Percentiles rank a stretch among this genome's conserved stretches.
These are phyloP conservation scores for Vitis riparia DNA, from an alignment of 164 flowering plant species.

Conservation along the genomic window DNA sequence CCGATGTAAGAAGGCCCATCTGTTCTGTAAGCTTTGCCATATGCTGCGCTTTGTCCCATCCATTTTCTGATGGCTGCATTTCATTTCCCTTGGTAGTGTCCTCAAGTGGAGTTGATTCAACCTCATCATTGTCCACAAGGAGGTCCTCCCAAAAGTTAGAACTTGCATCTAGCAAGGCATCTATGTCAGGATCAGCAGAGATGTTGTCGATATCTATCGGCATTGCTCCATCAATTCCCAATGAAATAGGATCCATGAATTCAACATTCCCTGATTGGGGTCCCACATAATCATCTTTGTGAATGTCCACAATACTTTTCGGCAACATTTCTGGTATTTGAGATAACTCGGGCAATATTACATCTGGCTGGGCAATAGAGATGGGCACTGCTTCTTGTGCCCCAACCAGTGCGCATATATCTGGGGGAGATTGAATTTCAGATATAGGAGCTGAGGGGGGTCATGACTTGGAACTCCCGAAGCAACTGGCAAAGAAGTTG, in stretches of 20 bases:
- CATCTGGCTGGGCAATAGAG: slow-evolving; percentile 29
- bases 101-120: slow-evolving; percentile 34
- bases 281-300: slow-evolving; percentile 27
- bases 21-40: slow-evolving; percentile 81
- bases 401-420: slow-evolving; percentile 27
- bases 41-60: slow-evolving; percentile 53
- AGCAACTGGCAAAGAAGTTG: slow-evolving; percentile 26
- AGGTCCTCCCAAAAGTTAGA: slow-evolving; percentile 50
- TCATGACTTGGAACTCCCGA: slow-evolving; percentile 25
- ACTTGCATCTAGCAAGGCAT: slow-evolving; percentile 43
- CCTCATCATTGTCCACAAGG: slow-evolving; percentile 47
- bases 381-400: slow-evolving; percentile 34
- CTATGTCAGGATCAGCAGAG: slow-evolving; percentile 47
- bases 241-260: slow-evolving; percentile 38
- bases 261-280: slow-evolving; percentile 32
- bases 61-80: slow-evolving; percentile 42
- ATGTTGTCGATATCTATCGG: slow-evolving; percentile 43
- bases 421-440: slow-evolving; percentile 44
- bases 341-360: slow-evolving; percentile 47
- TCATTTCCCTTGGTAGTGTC: slow-evolving; percentile 26
- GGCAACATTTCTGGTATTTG: slow-evolving; percentile 39
- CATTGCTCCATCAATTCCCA: slow-evolving; percentile 35
- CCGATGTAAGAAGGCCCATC: slow-evolving; percentile 75
- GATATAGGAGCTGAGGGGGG: slow-evolving; percentile 36
- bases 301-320: slow-evolving; percentile 34